These are phyloP conservation scores for Xerocomellus dryophilus DNA, from an alignment of 768 basidiomycete genomes.

Conservation along the genomic window DNA sequence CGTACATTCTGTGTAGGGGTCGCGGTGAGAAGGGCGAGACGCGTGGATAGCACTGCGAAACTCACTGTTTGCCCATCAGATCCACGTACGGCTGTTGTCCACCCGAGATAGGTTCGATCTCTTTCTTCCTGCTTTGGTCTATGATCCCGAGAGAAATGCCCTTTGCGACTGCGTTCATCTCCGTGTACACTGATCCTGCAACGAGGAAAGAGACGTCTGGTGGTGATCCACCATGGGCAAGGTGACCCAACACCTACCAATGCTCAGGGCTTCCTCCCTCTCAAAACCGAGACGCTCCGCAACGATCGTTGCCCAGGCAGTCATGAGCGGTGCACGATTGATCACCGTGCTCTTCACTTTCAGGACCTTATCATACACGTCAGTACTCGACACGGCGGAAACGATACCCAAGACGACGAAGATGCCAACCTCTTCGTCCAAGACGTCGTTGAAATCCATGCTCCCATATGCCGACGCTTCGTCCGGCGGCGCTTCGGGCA, in stretches of 20 bases:
- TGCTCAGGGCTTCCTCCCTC: conserved; percentile 85
- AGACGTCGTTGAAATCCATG: conserved; percentile 68
- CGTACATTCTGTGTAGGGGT: conserved; percentile 39
- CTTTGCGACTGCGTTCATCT: conserved; percentile 85
- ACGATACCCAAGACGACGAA: not conserved
- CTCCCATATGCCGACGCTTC: conserved; percentile 51
- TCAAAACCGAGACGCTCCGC: conserved; percentile 85
- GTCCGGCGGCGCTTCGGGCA: conserved; percentile 50
- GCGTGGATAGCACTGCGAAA: not conserved
- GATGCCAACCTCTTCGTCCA: conserved; percentile 64
- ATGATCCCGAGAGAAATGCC: conserved; percentile 82
- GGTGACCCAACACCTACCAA: conserved; percentile 52
- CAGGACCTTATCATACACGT: conserved; percentile 47
- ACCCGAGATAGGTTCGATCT: conserved; percentile 50
- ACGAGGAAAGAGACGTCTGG: not conserved
- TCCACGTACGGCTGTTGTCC: conserved; percentile 83
- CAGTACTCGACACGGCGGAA: not conserved
- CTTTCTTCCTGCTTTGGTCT: conserved; percentile 49
- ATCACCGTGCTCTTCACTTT: conserved; percentile 59
- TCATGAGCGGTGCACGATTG: conserved; percentile 94
- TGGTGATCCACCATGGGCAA: not conserved
- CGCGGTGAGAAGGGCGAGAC: not conserved
- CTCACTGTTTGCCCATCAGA: conserved; percentile 73
- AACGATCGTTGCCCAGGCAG: conserved; percentile 86
- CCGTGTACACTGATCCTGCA: conserved; percentile 87